Evolutionary conservation across 2,329 filamentous ascomycete species (phyloP), one percentile per base, ranked within the genome.

Genomic region (Colletotrichum graminicola): DNA sequence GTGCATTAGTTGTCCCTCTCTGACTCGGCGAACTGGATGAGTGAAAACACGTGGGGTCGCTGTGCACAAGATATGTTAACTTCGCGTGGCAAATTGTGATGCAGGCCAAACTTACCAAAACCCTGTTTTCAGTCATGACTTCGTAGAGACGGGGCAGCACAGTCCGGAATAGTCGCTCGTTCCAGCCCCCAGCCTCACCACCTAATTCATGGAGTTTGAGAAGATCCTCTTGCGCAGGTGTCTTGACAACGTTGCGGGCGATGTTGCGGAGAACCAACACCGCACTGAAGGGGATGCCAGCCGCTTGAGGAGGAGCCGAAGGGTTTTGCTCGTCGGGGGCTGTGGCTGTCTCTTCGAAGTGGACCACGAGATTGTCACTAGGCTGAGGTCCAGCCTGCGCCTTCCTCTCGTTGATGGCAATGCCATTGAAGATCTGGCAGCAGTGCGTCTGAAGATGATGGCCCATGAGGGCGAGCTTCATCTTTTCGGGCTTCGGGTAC

Each of bases 211-310:
- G 85, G 62, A 80, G 74, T 77, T 88, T 87, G 59, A 86, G 75
- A 3, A 89, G 79, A 76, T 84, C 83, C 74, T 89, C 87, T 76
- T 91, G 86, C 0, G 86, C 84, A 62, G 88, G 86, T 11, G 88
- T 90, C 83, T 90, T 91, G 76, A 86, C 82, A 23, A 90, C 83
- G 76, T 92, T 93, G 74, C 86, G 87, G 16, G 93, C 93, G 72
- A 96, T 89, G 78, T 96, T 96, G 39, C 93, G 89, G 56, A 96
- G 85, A 45, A 96, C 92, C 36, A 95, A 85, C 18, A 92, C 91
- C 2, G 92, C 92, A 66, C 92, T 93, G 8, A 95, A 85, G n/a
- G 93, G 92, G 45, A 95, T 91, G 6, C 93, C 93, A 1, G 91
- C 92, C 2, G 93, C 91, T 76, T 94, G 88, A 2, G 86, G 83